Evolutionary conservation across 2,329 filamentous ascomycete genomes (phyloP), one percentile per base, ranked within the genome.

Genomic region (Bipolaris zeicola): DNA sequence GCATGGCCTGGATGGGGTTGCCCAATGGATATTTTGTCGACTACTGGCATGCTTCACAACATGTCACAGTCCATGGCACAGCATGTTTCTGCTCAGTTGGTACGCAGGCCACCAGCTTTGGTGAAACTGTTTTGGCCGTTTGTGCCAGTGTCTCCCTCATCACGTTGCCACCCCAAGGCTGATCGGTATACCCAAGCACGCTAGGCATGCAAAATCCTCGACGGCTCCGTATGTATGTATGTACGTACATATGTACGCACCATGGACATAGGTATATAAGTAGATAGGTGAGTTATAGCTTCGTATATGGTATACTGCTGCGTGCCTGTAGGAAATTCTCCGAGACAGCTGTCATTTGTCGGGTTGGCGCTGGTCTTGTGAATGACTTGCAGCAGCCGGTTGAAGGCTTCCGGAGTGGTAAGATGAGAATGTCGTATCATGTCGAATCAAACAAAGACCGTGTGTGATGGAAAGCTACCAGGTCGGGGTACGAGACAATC

Each of bases 41-140:
- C 24, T 38, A 46, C 39, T 38, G 37, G 34, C 43, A 53, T 43
- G 58, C 47, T 55, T 38, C 58, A 61, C 58, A 48, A 22, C 47
- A 57, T 48, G 43, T 52, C 24, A 10, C 33, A 16, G 22, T 22
- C 13, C 20, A 33, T 52, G 33, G 18, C 22, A 36, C 48, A 52
- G 31, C 34, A 24, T 33, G 13, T 34, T 38, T n/a, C n/a, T 34
- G 44, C n/a, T 28, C 26, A 26, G 39, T 33, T 34, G 34, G 36
- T 20, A 38, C 18, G 20, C 18, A 22, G 6, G 24, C 24, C 38
- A n/a, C 36, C 18, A 46, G 6, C 6, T 18, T 41, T 10, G 22
- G 44, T 28, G 45, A 45, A n/a, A 44, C 22, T 13, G 37, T 20
- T 44, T 52, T 48, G 38, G 39, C 54, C 36, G 36, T 49, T 46